Evolutionary conservation across 2,329 filamentous ascomycete species (phyloP).

Genomic region (Hirsutella thompsonii): DNA sequence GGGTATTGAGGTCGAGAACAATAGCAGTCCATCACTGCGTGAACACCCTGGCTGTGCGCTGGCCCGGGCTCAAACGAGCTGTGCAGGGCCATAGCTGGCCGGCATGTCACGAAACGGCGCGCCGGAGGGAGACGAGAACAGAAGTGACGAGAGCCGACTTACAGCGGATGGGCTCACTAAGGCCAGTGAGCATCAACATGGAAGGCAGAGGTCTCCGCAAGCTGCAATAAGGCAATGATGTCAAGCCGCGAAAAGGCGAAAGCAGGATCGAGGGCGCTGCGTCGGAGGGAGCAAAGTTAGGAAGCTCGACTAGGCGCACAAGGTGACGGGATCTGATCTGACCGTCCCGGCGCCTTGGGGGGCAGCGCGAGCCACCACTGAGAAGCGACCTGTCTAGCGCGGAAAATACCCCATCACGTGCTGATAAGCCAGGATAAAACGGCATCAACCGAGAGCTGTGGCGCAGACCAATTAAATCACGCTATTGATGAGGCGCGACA

Average conservation of each 20-base stretch:
- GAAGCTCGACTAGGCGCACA: constrained; percentile 16
- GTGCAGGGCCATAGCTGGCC: background rate
- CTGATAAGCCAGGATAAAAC: constrained; percentile 12
- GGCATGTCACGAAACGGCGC: constrained; percentile 8
- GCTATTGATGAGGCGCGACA: background rate
- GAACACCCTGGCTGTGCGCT: background rate
- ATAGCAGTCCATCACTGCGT: background rate
- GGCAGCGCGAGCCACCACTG: constrained; percentile 5
- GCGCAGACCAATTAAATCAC: constrained; percentile 2
- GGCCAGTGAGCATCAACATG: constrained; percentile 21
- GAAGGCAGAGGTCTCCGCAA: constrained; percentile 10
- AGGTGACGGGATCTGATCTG: constrained; percentile 16
- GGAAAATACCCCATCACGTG: constrained; percentile 21
- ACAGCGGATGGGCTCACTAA: constrained; percentile 21
- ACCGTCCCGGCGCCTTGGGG: background rate
- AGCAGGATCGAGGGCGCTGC: background rate
- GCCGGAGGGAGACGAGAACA: constrained; percentile 7
- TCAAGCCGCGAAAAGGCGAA: background rate
- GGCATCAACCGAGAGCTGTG: background rate
- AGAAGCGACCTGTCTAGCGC: constrained; percentile 12
- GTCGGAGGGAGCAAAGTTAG: constrained; percentile 19
- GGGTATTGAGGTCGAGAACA: background rate
- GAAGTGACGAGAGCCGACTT: constrained; percentile 10
- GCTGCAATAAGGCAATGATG: background rate
- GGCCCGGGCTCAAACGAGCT: background rate